Percentiles rank a stretch among this genome's conserved stretches.
Evolutionary conservation across 2,329 filamentous ascomycete genomes (phyloP).

Genomic region (Macrophomina phaseolina): DNA sequence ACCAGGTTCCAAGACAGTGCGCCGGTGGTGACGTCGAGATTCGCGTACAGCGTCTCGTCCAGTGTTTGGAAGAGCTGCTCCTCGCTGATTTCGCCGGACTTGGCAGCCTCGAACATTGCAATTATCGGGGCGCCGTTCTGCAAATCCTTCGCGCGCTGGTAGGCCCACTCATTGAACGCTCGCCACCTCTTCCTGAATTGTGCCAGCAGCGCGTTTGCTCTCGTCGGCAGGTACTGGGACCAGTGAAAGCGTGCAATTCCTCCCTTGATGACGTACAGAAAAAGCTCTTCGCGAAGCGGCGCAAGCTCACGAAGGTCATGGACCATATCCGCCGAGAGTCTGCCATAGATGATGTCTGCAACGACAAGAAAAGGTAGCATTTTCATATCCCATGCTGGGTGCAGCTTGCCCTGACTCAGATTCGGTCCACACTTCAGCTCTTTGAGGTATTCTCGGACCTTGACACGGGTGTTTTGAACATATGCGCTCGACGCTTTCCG

Average conservation of each 20-base stretch:
- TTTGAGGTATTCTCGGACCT: slow-evolving; percentile 27
- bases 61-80: slow-evolving; percentile 47
- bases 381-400: slow-evolving; percentile 41
- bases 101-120: too few species aligned
- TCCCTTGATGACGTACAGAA: slow-evolving; percentile 42
- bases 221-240: slow-evolving; percentile 37
- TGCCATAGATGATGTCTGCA: slow-evolving; percentile 48
- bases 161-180: slow-evolving; percentile 32
- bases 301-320: slow-evolving; percentile 34
- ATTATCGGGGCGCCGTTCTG: too few species aligned
- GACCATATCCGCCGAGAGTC: slow-evolving; percentile 34
- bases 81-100: too few species aligned
- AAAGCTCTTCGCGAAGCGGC: slow-evolving; percentile 41
- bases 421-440: slow-evolving; percentile 6
- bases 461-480: not conserved
- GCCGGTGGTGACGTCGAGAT: slow-evolving; percentile 53
- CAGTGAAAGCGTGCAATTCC: slow-evolving; percentile 40
- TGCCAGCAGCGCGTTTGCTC: slow-evolving; percentile 33
- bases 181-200: slow-evolving; percentile 32
- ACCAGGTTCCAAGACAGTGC: slow-evolving; percentile 52
- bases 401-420: slow-evolving; percentile 18
- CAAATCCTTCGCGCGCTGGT: too few species aligned
- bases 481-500: slow-evolving; percentile 6
- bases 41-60: slow-evolving; percentile 53
- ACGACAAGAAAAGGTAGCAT: slow-evolving; percentile 48